These are phyloP conservation scores for Candida insectorum DNA, from an alignment of 805 yeast genomes.

Conservation along the genomic window DNA sequence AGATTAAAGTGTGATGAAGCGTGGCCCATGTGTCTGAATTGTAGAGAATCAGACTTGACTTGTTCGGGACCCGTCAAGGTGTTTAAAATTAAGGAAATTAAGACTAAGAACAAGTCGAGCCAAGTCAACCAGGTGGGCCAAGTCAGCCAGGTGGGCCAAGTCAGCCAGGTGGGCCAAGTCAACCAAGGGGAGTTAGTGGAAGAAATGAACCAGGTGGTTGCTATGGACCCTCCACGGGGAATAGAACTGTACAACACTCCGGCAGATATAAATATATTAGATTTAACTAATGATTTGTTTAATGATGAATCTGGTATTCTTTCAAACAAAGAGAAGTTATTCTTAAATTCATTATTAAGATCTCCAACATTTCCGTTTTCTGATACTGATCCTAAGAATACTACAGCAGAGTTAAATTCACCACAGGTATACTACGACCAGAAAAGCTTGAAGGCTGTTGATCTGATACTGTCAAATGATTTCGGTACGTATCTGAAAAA, in stretches of 20 bases:
- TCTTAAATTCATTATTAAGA: constrained; percentile 13
- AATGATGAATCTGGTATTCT: constrained; percentile 3
- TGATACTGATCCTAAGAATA: too few relatives aligned
- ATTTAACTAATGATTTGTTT: constrained; percentile 1
- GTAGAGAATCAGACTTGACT: constrained; percentile 11
- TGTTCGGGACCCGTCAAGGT: constrained; percentile 9
- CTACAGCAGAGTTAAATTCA: neutral
- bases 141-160: neutral
- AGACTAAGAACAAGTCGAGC: neutral
- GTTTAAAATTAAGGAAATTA: neutral
- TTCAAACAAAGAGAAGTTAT: constrained; percentile 15
- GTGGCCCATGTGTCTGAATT: constrained; percentile 18
- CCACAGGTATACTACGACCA: neutral
- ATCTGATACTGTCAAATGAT: too few relatives aligned
- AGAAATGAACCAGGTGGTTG: too few relatives aligned
- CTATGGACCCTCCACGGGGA: neutral
- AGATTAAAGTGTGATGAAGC: constrained; percentile 23
- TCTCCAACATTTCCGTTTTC: constrained; percentile 7
- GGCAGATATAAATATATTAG: neutral
- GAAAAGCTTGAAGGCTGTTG: neutral
- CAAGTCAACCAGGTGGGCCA: neutral
- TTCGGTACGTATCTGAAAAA: too few relatives aligned
- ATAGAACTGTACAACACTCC: neutral
- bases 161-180: neutral
- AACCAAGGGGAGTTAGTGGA: neutral